These are phyloP conservation scores for Teratosphaeria destructans DNA, from an alignment of 2,329 filamentous ascomycete species.

Conservation along the genomic window DNA sequence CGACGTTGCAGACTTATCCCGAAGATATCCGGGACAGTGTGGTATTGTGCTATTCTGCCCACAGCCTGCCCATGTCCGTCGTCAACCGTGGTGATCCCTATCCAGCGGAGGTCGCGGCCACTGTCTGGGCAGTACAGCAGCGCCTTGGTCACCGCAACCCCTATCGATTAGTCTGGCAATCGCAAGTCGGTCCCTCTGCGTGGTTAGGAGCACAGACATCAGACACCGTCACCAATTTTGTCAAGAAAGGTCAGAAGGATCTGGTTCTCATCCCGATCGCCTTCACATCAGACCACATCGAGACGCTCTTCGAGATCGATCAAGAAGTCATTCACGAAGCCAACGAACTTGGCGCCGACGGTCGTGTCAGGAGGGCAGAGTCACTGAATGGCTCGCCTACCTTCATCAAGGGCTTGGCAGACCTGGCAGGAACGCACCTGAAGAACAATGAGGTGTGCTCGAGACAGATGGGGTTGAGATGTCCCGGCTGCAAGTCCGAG, in stretches of 20 bases:
- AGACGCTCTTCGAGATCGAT: conserved; percentile 90
- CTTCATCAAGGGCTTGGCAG: conserved; percentile 82
- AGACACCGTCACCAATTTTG: conserved; percentile 76
- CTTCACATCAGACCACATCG: conserved; percentile 98
- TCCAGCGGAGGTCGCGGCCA: conserved; percentile 88
- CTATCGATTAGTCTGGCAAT: conserved; percentile 94
- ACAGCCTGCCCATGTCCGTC: conserved; percentile 93
- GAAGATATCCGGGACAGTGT: conserved; percentile 68
- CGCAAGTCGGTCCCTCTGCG: conserved; percentile 86
- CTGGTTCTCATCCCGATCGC: conserved; percentile 88
- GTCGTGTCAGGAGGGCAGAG: conserved; percentile 70
- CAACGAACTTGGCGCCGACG: conserved; percentile 56
- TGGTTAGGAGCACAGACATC: conserved; percentile 94
- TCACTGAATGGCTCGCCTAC: conserved; percentile 82
- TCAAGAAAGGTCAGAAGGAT: conserved; percentile 84
- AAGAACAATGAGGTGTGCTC: conserved; percentile 61
- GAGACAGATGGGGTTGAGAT: conserved; percentile 77
- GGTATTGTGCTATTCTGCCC: conserved; percentile 78
- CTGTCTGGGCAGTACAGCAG: conserved; percentile 94
- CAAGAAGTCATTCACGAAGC: conserved; percentile 88
- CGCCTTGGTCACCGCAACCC: conserved; percentile 77
- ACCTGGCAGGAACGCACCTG: conserved; percentile 75
- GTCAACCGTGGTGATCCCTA: conserved; percentile 95
- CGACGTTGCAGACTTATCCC: conserved; percentile 72
- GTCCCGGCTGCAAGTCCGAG: conserved; percentile 86